Evolutionary conservation across 306 rosid genomes (phyloP).

Genomic region (Cucurbita argyrosperma): DNA sequence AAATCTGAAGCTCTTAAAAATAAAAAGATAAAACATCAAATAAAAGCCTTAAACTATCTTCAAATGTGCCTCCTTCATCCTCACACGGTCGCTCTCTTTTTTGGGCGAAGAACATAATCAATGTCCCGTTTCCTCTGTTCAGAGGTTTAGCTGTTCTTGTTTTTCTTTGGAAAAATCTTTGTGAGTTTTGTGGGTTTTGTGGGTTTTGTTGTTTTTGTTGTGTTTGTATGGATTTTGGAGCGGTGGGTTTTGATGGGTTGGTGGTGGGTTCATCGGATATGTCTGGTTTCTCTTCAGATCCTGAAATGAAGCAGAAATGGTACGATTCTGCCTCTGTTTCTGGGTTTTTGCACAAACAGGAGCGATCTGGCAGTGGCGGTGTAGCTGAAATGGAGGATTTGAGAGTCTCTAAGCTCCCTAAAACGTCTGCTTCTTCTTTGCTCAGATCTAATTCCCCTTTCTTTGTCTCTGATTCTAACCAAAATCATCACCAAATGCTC

Average conservation of each 20-base stretch:
- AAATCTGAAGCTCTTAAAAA: too few relatives aligned
- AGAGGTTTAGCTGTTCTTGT: not conserved
- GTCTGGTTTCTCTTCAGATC: conserved; percentile 44
- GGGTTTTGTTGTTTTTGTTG: not conserved
- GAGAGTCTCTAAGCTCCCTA: conserved; percentile 39
- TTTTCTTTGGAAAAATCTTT: too few relatives aligned
- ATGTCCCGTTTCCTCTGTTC: conserved; percentile 17
- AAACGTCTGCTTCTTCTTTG: conserved; percentile 10
- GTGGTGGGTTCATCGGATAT: conserved; percentile 39
- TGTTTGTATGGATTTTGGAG: conserved; percentile 59
- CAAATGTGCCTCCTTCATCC: conserved; percentile 29
- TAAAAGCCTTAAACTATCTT: not conserved
- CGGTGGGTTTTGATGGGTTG: conserved; percentile 55
- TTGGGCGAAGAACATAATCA: not conserved
- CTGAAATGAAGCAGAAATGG: conserved; percentile 46
- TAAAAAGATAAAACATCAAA: too few relatives aligned
- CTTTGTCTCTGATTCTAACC: conserved; percentile 32
- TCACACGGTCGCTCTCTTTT: conserved; percentile 11
- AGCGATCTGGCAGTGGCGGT: conserved; percentile 35
- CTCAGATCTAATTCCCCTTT: conserved; percentile 45
- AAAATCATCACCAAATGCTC: conserved; percentile 39
- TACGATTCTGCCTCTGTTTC: conserved; percentile 62
- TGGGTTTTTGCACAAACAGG: conserved; percentile 31
- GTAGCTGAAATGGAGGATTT: conserved; percentile 28
- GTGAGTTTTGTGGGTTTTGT: not conserved